Base-by-base conservation (phyloP, 306 rosid genomes). In the Lithocarpus polystachyus region DNA sequence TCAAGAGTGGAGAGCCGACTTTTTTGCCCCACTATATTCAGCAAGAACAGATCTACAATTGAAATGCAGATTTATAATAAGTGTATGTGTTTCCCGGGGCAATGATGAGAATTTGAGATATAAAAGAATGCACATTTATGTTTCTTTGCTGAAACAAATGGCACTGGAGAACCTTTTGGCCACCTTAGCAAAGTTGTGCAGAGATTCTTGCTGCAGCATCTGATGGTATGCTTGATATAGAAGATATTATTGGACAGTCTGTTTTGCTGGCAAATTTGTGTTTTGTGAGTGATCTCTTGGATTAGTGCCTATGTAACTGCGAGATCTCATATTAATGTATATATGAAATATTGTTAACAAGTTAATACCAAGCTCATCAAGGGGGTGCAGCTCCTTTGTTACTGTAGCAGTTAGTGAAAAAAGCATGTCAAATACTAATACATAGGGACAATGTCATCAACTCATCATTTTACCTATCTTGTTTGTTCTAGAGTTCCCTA, bases 161-260 rank as follows among this genome's bases (percentile, higher is more conserved):
- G 91, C 91, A 77, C 97, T 97, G 2, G 97, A 92, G 87, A 97
- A 94, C 81, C 96, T 92, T 80, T 82, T 94, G 75, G 97, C 97
- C n/a, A 90, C 93, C 74, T 92, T 92, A 84, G 97, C 97, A 72
- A 94, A 92, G 90, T 68, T 94, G 97, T 65, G 91, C 94, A 2
- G 98, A 92, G 85, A 89, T 94, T 82, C 93, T 94, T 26, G 94
- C 93, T 70, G 90, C 97, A 80, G 97, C 97, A 67, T 92, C 97
- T 72, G 97, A 92, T 84, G 94, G 97, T 51, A 84, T 89, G 82
- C 92, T 94, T 33, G 86, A 82, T 84, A 75, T 92, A 31, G 97
- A 89, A 71, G 97, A 92, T 79, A 71, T 78, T 75, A 89, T 92
- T 15, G 95, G 87, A 61, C 90, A 87, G 79, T 90, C 94, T 81